Base-by-base conservation (phyloP, 495 filamentous ascomycete species). In the Penicillium soppii region DNA sequence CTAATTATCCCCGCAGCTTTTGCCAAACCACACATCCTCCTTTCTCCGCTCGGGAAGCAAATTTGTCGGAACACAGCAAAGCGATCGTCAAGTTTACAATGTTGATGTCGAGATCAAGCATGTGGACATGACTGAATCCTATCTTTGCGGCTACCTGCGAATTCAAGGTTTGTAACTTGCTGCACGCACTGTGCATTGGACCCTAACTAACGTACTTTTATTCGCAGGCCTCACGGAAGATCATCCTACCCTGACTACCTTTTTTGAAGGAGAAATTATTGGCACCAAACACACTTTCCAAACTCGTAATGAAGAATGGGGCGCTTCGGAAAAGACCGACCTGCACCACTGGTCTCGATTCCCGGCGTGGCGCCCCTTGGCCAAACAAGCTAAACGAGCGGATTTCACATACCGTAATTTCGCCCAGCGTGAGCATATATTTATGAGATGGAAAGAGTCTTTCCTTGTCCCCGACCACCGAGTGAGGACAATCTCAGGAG, bases 371-470 rank as follows among this genome's bases (percentile, higher is more conserved):
- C 81, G 85, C 47, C 90, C 89, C 5, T 80, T 91, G 38, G 81
- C 82, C 16, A 84, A 84, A 61, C 88, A 88, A 57, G 86, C 89
- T 12, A 89, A 86, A 54, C 85, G 86, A 58, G 79, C 82, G n/a
- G 86, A 92, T 61, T 83, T 90, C 56, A 84, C 81, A 17, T 82
- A 82, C 54, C 81, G 82, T 51, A 81, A 86, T 55, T 82, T 78
- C 59, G 74, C 77, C 29, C 87, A 95, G 65, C 79, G 84, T 47
- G 92, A 97, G 58, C 86, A 97, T 65, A 85, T 99, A 16, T 99
- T 97, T 67, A 99, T 99, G 95, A 83, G 95, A 42, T 99, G 95
- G 95, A 99, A 99, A 66, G 95, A 99, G 68, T 89, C 95, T 58
- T 99, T 99, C 64, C 79, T 99, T 7, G 95, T 99, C 3, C 95